These are phyloP conservation scores for Gossypium herbaceum DNA, from an alignment of 345 rosid genomes.

Conservation along the genomic window DNA sequence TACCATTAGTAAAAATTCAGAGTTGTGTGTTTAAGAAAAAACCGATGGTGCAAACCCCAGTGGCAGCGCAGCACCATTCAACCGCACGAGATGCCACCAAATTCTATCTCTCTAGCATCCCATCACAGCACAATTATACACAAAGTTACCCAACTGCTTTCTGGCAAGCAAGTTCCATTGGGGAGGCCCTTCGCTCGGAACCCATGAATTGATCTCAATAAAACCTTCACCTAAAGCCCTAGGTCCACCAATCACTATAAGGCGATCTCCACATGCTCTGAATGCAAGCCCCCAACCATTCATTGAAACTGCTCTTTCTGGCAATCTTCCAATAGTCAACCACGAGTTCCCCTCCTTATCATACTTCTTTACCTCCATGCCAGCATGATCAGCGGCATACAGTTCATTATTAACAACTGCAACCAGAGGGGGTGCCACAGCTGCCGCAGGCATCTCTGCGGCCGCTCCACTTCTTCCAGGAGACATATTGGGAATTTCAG, in stretches of 20 bases:
- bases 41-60: conserved; percentile 38
- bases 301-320: conserved; percentile 77
- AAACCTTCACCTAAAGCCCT: conserved; percentile 63
- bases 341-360: conserved; percentile 57
- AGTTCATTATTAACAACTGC: conserved; percentile 80
- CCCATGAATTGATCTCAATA: conserved; percentile 84
- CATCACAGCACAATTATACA: conserved; percentile 96
- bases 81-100: conserved; percentile 26
- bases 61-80: conserved; percentile 26
- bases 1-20: conserved; percentile 51
- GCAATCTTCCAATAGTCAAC: conserved; percentile 69
- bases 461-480: conserved; percentile 51
- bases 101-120: conserved; percentile 56
- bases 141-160: conserved; percentile 75
- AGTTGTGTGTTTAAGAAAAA: conserved; percentile 37
- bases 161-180: conserved; percentile 73
- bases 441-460: conserved; percentile 52
- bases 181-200: conserved; percentile 70
- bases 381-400: conserved; percentile 82
- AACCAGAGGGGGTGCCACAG: conserved; percentile 87
- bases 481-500: conserved; percentile 69
- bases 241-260: conserved; percentile 92
- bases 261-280: conserved; percentile 80
- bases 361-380: conserved; percentile 73
- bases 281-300: conserved; percentile 98